Conservation (phyloP, 371 early-diverging fungal genomes). For the Coemansia sp. region DNA sequence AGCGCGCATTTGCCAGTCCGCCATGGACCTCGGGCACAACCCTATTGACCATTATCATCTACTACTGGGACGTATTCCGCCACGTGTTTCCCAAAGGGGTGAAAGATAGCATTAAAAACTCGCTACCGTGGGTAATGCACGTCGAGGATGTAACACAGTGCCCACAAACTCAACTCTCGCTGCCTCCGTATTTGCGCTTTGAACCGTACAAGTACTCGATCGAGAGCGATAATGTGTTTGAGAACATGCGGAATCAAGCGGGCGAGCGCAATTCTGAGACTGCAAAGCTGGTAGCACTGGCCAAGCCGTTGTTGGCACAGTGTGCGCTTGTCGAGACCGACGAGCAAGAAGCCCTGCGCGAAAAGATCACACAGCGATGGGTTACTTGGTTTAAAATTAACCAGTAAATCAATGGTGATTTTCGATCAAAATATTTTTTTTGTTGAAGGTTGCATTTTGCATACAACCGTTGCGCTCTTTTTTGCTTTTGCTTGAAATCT, state of each 20-base stretch:
- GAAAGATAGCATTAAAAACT: background rate
- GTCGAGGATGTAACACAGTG: conserved; percentile 19
- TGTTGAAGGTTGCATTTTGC: too few species aligned
- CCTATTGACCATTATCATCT: conserved; percentile 24
- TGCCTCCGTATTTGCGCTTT: conserved; percentile 19
- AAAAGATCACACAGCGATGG: conserved; percentile 14
- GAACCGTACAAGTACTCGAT: conserved; percentile 12
- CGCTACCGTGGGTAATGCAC: conserved; percentile 40
- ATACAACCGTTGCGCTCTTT: background rate
- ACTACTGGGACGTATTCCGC: conserved; percentile 21
- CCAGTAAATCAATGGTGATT: background rate
- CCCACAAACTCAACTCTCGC: conserved; percentile 14
- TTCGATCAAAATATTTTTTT: background rate
- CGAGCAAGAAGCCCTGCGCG: conserved; percentile 16
- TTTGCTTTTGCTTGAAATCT: background rate
- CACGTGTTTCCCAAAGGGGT: conserved; percentile 11
- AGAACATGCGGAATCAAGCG: conserved; percentile 4
- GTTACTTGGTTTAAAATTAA: conserved; percentile 18
- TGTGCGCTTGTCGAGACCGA: conserved; percentile 28
- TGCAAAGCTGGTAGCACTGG: conserved; percentile 8
- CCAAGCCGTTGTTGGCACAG: conserved; percentile 30
- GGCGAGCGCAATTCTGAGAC: conserved; percentile 21
- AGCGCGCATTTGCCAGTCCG: conserved; percentile 11
- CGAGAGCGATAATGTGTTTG: conserved; percentile 6
- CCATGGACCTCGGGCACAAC: conserved; percentile 37